Evolutionary conservation across 1,139 yeast species (phyloP), one percentile per base, ranked within the genome.

Genomic region (Protomyces pachydermus): DNA sequence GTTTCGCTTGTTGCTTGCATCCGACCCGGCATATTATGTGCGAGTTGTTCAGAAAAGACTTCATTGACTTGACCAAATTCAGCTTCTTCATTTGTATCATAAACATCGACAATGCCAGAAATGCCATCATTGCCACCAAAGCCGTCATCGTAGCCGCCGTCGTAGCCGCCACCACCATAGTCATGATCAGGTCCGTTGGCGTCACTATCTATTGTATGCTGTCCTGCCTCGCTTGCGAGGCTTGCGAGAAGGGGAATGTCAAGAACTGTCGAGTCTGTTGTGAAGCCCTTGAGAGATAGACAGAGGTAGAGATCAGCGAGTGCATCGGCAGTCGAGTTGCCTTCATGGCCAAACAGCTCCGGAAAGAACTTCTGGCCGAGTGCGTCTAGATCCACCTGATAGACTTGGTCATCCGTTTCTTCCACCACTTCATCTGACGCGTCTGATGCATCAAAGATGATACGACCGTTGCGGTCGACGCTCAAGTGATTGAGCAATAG

Each of bases 401-500:
- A 14, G 10, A 52, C 68, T 32, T 57, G 57, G 28, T 51, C 46
- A 25, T 32, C 35, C 6, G 37, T 63, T 6, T 64, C 60, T 3
- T 54, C 54, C 16, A 54, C 60, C n/a, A 56, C 72, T 18, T 58
- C 56, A 9, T 52, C 42, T 20, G 52, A 38, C 25, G 71, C 72
- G 58, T 74, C 77, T 10, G 76, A 68, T 5, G 72, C 77, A 70
- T 85, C 90, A 70, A 85, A 84, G 1, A 84, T 81, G n/a, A 87
- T 83, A 63, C 87, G 74, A 0, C 91, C 89, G 0, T 78, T 72
- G 3, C 75, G 68, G 69, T 85, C 88, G 20, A 85, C 80, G 63
- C 78, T 78, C 64, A 91, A 79, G 0, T 91, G 84, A 70, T 90
- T 91, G 70, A 90, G 76, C 60, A 91, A 76, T 65, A 91, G 77